phyloP scores from a whole-genome alignment of 345 rosid genomes.

The Leavenworthia alabamica region DNA sequence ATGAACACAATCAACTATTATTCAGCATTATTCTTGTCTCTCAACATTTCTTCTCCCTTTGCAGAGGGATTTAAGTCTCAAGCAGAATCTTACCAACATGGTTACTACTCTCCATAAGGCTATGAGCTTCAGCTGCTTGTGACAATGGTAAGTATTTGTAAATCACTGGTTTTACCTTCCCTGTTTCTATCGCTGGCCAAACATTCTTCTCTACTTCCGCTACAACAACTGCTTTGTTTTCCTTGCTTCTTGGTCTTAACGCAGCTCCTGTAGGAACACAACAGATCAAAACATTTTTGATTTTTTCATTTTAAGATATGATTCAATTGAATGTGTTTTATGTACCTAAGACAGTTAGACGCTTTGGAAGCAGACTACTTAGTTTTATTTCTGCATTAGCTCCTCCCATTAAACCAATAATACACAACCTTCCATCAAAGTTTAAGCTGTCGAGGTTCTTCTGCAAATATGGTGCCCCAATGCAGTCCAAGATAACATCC shows the following conservation, averaged over 20 bases:
- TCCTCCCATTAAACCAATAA: conserved; percentile 72
- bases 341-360: conserved; percentile 86
- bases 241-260: conserved; percentile 56
- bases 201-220: conserved; percentile 72
- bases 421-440: conserved; percentile 77
- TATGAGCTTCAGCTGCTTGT: conserved; percentile 65
- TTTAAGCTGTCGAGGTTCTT: conserved; percentile 68
- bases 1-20: neutral
- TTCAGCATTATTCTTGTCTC: neutral
- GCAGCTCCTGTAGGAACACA: conserved; percentile 55
- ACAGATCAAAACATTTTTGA: neutral
- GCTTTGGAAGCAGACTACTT: conserved; percentile 50
- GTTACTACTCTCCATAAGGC: conserved; percentile 64
- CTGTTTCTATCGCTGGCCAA: conserved; percentile 70
- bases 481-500: conserved; percentile 72
- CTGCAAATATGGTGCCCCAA: conserved; percentile 82
- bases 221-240: conserved; percentile 64
- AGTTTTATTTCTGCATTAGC: conserved; percentile 53
- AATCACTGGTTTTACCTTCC: conserved; percentile 69
- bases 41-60: neutral
- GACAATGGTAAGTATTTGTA: conserved; percentile 46
- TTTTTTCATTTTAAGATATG: neutral
- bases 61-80: conserved; percentile 33
- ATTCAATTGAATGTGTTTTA: neutral
- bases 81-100: conserved; percentile 85